These are phyloP conservation scores for Ambrosia hybrid DNA, from an alignment of 140 eudicot genomes.

Conservation along the genomic window DNA sequence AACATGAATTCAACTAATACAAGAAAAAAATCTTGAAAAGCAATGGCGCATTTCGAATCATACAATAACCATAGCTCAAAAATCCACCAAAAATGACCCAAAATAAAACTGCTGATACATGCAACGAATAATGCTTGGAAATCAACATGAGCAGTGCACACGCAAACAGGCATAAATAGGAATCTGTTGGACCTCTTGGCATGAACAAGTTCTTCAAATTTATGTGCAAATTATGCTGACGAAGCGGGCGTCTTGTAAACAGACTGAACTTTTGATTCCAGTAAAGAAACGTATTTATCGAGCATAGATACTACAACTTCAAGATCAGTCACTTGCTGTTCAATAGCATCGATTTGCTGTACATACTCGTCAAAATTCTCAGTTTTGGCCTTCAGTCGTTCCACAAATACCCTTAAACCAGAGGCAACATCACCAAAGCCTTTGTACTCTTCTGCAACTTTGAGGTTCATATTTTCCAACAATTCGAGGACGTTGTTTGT, in stretches of 20 bases:
- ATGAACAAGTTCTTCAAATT: conserved; percentile 8
- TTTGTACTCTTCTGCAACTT: conserved; percentile 84
- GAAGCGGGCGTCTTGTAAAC: conserved; percentile 62
- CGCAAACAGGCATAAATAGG: background rate
- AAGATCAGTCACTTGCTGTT: conserved; percentile 77
- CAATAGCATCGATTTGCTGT: conserved; percentile 79
- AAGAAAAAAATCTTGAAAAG: background rate
- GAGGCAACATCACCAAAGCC: conserved; percentile 90
- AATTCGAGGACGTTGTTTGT: conserved; percentile 73
- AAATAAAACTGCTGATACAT: background rate
- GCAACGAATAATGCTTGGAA: background rate
- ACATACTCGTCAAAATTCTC: conserved; percentile 65
- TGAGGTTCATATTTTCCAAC: conserved; percentile 83
- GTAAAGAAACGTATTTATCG: conserved; percentile 67
- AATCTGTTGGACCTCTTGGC: background rate
- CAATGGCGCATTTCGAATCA: background rate
- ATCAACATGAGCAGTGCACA: background rate
- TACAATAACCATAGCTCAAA: background rate
- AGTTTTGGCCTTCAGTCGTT: conserved; percentile 74
- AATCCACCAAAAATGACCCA: background rate
- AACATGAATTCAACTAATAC: too few species aligned
- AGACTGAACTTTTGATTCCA: conserved; percentile 72
- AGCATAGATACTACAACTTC: conserved; percentile 94
- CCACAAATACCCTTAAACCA: conserved; percentile 87
- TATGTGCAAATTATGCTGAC: conserved; percentile 25